These are phyloP conservation scores for Styphnolobium japonicum DNA, from an alignment of 306 rosid genomes.

Conservation along the genomic window DNA sequence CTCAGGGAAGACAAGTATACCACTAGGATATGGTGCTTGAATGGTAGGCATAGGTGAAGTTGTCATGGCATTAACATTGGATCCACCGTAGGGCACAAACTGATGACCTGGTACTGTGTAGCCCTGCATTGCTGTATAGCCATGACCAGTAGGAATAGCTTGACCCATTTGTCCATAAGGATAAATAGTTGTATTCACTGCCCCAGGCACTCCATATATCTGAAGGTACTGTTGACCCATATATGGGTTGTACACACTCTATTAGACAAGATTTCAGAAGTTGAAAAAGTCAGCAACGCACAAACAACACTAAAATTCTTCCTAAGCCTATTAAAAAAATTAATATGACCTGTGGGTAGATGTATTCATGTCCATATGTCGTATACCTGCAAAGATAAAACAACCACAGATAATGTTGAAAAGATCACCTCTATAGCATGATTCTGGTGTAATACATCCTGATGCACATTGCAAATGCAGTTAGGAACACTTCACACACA, in stretches of 20 bases:
- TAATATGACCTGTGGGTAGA: conserved; percentile 68
- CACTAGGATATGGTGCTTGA: conserved; percentile 83
- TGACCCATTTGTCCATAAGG: conserved; percentile 88
- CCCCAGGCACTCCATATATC: conserved; percentile 84
- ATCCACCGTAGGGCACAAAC: conserved; percentile 75
- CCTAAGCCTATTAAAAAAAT: conserved; percentile 17
- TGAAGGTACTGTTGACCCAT: conserved; percentile 83
- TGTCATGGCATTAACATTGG: conserved; percentile 70
- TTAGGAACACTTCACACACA: conserved; percentile 24
- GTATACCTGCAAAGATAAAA: conserved; percentile 73
- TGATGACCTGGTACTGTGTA: conserved; percentile 83
- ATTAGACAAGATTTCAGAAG: conserved; percentile 16
- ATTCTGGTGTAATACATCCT: conserved; percentile 37
- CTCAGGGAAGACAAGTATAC: conserved; percentile 37
- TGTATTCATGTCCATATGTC: conserved; percentile 81
- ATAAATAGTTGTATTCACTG: conserved; percentile 57
- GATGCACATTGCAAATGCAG: conserved; percentile 36
- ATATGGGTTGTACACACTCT: conserved; percentile 74
- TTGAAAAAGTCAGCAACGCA: conserved; percentile 33
- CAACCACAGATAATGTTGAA: conserved; percentile 36
- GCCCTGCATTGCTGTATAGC: conserved; percentile 72
- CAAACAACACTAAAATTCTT: conserved; percentile 6
- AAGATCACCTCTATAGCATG: conserved; percentile 40
- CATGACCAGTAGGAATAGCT: conserved; percentile 72
- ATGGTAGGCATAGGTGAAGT: conserved; percentile 73